These are phyloP conservation scores for Yamadazyma tumulicola DNA, from an alignment of 805 yeast genomes.

Conservation along the genomic window DNA sequence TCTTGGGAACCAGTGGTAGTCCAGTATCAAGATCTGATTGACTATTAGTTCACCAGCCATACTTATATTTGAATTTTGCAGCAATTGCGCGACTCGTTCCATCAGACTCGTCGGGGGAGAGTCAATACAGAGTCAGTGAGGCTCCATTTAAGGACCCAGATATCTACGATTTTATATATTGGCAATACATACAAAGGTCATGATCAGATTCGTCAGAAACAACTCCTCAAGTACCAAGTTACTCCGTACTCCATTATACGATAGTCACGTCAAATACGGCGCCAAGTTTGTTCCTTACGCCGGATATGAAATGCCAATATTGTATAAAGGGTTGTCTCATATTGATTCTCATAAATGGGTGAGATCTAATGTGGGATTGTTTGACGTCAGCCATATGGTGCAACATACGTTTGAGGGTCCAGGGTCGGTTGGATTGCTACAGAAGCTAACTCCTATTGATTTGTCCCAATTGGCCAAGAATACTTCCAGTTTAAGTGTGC, in stretches of 20 bases:
- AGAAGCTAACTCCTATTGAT: conserved; percentile 87
- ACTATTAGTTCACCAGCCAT: no score
- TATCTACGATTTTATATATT: neutral
- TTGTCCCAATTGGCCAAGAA: conserved; percentile 52
- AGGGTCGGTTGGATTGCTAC: conserved; percentile 63
- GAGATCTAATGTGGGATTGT: conserved; percentile 79
- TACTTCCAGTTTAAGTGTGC: conserved; percentile 71
- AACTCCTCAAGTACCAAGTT: conserved; percentile 25
- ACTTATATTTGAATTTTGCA: no score
- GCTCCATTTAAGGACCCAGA: neutral
- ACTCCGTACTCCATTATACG: conserved; percentile 75
- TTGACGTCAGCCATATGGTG: conserved; percentile 97
- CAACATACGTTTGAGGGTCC: conserved; percentile 79
- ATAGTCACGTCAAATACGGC: conserved; percentile 70
- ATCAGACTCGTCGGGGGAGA: no score
- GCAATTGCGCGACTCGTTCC: no score
- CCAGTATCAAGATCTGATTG: no score
- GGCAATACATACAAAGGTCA: neutral
- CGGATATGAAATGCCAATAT: conserved; percentile 93
- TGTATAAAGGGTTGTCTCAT: conserved; percentile 81
- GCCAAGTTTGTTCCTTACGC: conserved; percentile 96
- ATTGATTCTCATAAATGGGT: conserved; percentile 96
- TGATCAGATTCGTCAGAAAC: conserved; percentile 16
- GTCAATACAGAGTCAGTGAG: neutral
- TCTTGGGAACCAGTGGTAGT: neutral